Base-by-base conservation (phyloP, 2,329 filamentous ascomycete genomes). In the Cordyceps javanica region DNA sequence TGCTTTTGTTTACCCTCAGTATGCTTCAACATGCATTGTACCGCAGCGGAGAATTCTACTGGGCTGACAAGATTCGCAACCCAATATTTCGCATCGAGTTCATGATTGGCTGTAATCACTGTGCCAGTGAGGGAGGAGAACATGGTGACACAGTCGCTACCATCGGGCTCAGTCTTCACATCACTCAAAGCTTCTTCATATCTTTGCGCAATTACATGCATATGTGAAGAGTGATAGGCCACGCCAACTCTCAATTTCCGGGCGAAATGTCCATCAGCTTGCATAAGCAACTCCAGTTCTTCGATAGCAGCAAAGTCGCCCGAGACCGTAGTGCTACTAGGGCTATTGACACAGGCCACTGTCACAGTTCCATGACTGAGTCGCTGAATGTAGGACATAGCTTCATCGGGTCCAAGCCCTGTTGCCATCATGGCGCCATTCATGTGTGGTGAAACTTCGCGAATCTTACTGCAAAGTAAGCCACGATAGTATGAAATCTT, bases 311-410 rank as follows among this genome's bases (percentile, higher is more conserved):
- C 11, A 11, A 32, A 6, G 28, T 70, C 66, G 1, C 70, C 70
- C 16, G 64, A 66, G 1, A 72, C 41, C 0, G 72, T 73, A 1
- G 72, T 62, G 32, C 61, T 68, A 0, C 39, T 52, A 0, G 66
- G 68, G 11, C 65, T 67, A 55, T 72, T 73, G 21, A 67, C 52
- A 54, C 68, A 72, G 10, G 68, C 72, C 39, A 73, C 64, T 1
- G 50, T 16, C 9, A 23, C 41, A 23, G 23, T 26, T 10, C n/a
- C n/a, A 11, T 44, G 41, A 5, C 14, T 14, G 49, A 48, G 30
- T 3, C 10, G 5, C 30, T 32, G 30, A 32, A 32, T 32, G 11
- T 32, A 32, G 6, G 30, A 32, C 30, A 32, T n/a, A n/a, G n/a
- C n/a, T n/a, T 48, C 36, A 16, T 36, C 21, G 6, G 59, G 41